Evolutionary conservation across 129 eudicot species (phyloP).

Genomic region (Gnaphalium uliginosum): DNA sequence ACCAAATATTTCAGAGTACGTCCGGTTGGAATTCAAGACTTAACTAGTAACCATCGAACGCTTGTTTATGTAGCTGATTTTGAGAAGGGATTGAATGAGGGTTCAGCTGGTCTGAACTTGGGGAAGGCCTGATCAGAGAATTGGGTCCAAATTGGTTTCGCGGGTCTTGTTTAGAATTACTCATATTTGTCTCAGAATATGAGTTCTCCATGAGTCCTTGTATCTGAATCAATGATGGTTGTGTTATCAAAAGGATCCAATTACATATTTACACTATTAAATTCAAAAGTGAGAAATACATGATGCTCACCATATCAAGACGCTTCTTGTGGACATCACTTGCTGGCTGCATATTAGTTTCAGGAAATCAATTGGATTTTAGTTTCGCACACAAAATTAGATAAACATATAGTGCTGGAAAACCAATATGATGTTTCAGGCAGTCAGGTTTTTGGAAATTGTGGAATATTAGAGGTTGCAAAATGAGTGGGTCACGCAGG

Average conservation of each 20-base stretch:
- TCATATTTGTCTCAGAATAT: slow-evolving; percentile 47
- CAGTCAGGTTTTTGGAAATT: not conserved
- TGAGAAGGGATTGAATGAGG: slow-evolving; percentile 53
- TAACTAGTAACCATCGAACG: slow-evolving; percentile 39
- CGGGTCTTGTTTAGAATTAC: slow-evolving; percentile 43
- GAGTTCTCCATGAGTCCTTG: slow-evolving; percentile 66
- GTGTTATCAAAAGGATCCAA: slow-evolving; percentile 3
- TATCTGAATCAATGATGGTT: slow-evolving; percentile 45
- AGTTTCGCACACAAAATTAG: not conserved
- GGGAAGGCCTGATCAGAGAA: slow-evolving; percentile 64
- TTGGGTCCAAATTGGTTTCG: slow-evolving; percentile 51
- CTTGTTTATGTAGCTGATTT: slow-evolving; percentile 63
- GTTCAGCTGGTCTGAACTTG: slow-evolving; percentile 71
- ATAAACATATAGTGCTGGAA: not conserved
- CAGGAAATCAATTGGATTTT: slow-evolving; percentile 15
- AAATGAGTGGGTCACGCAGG: not conserved
- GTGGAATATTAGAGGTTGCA: not conserved
- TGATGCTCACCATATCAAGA: slow-evolving; percentile 60
- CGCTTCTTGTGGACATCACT: slow-evolving; percentile 77
- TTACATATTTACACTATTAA: not conserved
- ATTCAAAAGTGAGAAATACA: slow-evolving; percentile 9
- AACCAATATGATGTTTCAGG: not conserved
- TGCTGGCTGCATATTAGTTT: slow-evolving; percentile 56
- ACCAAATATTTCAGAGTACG: slow-evolving; percentile 25
- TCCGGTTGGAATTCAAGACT: slow-evolving; percentile 2